Base-by-base conservation (phyloP, 1,284 basidiomycete genomes). In the Dichomitus squalens region DNA sequence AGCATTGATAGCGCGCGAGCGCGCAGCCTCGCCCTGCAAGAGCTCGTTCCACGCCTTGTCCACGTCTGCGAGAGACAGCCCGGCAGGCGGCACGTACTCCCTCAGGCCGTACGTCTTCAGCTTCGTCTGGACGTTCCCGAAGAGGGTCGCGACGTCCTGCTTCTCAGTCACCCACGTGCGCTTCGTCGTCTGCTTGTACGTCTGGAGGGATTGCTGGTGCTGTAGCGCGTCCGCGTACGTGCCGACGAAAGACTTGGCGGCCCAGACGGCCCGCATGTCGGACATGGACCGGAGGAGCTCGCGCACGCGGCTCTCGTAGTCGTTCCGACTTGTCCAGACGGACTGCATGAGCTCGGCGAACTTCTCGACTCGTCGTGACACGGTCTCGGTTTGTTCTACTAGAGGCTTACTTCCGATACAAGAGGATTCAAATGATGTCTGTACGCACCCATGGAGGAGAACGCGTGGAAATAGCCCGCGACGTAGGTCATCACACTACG, bases 391-490 rank as follows among this genome's bases (percentile, higher is more conserved):
- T 73, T 98, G 95, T 68, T 98, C 95, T 96, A 61, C 23, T 39
- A 4, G 49, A 27, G 2, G 12, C 2, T 40, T 27, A 31, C 2
- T 6, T 31, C 23, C 5, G 25, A 9, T 7, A 14, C n/a, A 20
- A 16, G 29, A 29, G 2, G 38, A 20, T 35, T 27, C n/a, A 20
- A 5, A 21, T 7, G 33, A 36, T n/a, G 4, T 21, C 21, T 38
- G 4, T 16, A 71, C 84, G 61, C 64, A 94, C 95, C 94, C 89
- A 97, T 96, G 1, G 93, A 90, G 0, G 95, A 96, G 73, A 99
- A 99, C 0, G 96, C 96, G 72, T 99, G 96, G 80, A 99, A 99
- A 75, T 85, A 98, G 68, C 95, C 95, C 35, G 96, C 96, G 52
- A 96, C 87, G 65, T 96, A 96, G 2, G 93, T 96, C 94, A 96